phyloP scores from a whole-genome alignment of 345 rosid genomes.

The Clausena lansium region DNA sequence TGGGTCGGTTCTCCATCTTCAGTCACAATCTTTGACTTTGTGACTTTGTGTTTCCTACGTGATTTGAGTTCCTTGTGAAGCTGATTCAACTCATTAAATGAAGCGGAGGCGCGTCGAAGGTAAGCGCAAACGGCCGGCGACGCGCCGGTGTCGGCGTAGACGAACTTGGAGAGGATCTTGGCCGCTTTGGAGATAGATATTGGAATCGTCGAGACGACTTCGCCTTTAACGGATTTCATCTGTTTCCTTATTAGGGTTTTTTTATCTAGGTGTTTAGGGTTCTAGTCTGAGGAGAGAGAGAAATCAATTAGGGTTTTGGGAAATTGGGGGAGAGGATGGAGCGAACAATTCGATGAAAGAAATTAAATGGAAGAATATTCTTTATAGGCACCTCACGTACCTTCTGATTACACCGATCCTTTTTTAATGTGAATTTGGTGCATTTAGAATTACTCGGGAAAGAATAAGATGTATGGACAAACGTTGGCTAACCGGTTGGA shows the following conservation, averaged over 20 bases:
- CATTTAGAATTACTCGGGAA: no score
- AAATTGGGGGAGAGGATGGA: no score
- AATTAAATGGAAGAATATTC: no score
- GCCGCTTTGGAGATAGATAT: conserved; percentile 37
- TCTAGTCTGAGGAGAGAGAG: no score
- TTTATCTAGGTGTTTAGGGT: no score
- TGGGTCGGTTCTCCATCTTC: conserved; percentile 7
- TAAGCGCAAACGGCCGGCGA: conserved; percentile 50
- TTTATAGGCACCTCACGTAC: no score
- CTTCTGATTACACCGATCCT: no score
- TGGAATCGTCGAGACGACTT: conserved; percentile 28
- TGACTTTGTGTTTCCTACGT: conserved; percentile 12
- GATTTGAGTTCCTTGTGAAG: conserved; percentile 31
- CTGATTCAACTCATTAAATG: conserved; percentile 36
- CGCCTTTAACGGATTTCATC: conserved; percentile 46
- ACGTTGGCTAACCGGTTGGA: no score
- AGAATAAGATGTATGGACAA: no score
- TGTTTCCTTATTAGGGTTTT: no score
- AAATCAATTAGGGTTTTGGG: background rate
- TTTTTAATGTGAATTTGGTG: no score
- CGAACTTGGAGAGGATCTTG: conserved; percentile 41
- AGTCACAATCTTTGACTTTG: background rate
- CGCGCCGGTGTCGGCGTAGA: conserved; percentile 40
- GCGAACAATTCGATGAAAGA: no score
- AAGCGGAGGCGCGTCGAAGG: conserved; percentile 42